Evolutionary conservation across 179 eudicot species (phyloP).

Genomic region (Vitellaria paradoxa): DNA sequence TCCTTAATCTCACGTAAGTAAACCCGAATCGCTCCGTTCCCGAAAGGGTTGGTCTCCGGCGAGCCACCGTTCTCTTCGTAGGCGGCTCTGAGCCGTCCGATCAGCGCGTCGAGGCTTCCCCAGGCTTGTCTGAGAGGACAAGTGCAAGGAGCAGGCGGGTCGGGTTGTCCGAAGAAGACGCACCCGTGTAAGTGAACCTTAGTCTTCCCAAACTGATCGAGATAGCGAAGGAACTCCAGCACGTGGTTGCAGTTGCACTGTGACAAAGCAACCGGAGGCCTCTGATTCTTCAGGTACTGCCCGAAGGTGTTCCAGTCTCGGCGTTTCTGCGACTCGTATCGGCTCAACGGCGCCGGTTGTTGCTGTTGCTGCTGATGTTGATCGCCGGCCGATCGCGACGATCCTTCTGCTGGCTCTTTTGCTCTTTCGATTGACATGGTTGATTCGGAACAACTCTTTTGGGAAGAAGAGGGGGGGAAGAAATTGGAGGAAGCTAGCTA

Average conservation of each 20-base stretch:
- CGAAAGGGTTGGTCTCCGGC: conserved; percentile 38
- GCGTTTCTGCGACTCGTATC: conserved; percentile 39
- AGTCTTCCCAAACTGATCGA: conserved; percentile 44
- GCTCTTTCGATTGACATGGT: conserved; percentile 19
- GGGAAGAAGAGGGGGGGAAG: not conserved
- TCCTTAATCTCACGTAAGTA: conserved; percentile 39
- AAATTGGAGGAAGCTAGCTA: not conserved
- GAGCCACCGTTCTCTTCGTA: conserved; percentile 42
- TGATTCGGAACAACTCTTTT: conserved; percentile 7
- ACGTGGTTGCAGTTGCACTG: conserved; percentile 40
- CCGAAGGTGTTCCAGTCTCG: conserved; percentile 44
- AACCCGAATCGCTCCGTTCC: conserved; percentile 36
- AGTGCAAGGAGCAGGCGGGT: conserved; percentile 44
- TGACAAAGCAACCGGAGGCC: conserved; percentile 33
- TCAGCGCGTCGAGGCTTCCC: conserved; percentile 43
- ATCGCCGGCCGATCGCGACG: conserved; percentile 20
- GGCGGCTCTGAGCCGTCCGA: conserved; percentile 40
- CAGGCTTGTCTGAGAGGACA: conserved; percentile 43
- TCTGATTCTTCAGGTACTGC: conserved; percentile 37
- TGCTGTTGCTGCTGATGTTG: not conserved
- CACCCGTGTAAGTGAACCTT: conserved; percentile 42
- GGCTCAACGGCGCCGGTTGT: conserved; percentile 29
- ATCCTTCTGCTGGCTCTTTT: conserved; percentile 16
- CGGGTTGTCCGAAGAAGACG: conserved; percentile 41
- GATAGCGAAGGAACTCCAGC: conserved; percentile 36